Evolutionary conservation across 176 grass and related monocot species (phyloP).

Genomic region (Zoysia japonica): DNA sequence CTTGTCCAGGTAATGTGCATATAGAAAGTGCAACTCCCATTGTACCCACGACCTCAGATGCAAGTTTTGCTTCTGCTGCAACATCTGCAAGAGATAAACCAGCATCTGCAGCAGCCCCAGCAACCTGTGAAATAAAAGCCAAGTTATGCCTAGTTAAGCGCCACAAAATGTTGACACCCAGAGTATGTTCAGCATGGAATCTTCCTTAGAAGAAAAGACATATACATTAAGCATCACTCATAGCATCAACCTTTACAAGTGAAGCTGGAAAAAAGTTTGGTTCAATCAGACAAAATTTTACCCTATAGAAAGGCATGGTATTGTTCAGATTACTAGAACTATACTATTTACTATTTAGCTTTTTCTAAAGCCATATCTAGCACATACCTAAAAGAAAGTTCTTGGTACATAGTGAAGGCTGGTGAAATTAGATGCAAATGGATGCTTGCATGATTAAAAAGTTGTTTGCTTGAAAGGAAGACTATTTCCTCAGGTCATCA

Average conservation of each 20-base stretch:
- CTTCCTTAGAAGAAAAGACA: neutral
- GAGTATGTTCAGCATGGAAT: constrained; percentile 13
- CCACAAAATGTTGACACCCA: constrained; percentile 12
- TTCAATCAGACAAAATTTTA: constrained; percentile 17
- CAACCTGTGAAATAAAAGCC: constrained; percentile 66
- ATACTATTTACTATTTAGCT: neutral
- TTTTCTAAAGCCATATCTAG: constrained; percentile 17
- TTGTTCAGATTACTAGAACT: neutral
- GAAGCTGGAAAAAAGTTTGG: constrained; percentile 23
- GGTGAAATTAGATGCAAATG: constrained; percentile 22
- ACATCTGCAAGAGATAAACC: constrained; percentile 91
- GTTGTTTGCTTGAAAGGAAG: constrained; percentile 1
- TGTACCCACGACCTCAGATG: constrained; percentile 89
- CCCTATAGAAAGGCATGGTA: neutral
- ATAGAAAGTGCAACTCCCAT: constrained; percentile 98
- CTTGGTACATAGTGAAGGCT: neutral
- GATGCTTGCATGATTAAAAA: constrained; percentile 12
- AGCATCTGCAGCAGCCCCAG: constrained; percentile 93
- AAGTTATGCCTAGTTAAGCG: neutral
- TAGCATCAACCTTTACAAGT: constrained; percentile 2
- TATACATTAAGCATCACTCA: neutral
- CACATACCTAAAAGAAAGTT: constrained; percentile 16
- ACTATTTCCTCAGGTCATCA: neutral
- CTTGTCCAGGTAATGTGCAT: constrained; percentile 95
- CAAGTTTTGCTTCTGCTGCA: constrained; percentile 88